These are phyloP conservation scores for Phaeosphaeria sp. DNA, from an alignment of 2,329 filamentous ascomycete genomes.

Conservation along the genomic window DNA sequence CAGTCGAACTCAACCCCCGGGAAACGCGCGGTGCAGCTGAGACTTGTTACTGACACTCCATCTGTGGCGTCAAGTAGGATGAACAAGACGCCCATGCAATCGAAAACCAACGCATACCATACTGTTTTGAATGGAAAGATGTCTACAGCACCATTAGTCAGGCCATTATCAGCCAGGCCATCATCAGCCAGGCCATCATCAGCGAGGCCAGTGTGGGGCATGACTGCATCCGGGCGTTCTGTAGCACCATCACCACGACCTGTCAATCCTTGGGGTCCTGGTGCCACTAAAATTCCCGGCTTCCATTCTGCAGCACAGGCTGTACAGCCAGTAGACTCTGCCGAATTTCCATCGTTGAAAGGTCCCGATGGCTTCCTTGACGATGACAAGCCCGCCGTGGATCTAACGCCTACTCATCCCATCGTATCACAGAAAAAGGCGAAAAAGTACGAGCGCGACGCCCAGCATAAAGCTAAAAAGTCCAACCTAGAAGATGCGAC, in stretches of 20 bases:
- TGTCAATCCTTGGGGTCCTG: neutral
- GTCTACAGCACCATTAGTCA: constrained; percentile 2
- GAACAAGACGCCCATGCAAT: neutral
- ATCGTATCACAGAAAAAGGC: constrained; percentile 30
- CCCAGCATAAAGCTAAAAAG: constrained; percentile 31
- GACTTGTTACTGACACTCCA: constrained; percentile 9
- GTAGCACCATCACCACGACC: neutral
- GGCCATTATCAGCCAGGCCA: too few relatives aligned
- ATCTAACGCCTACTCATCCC: constrained; percentile 1
- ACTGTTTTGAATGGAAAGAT: constrained; percentile 2
- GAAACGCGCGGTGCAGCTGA: constrained; percentile 12
- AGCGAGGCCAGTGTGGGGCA: constrained; percentile 7
- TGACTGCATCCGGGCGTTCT: neutral
- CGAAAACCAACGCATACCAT: constrained; percentile 3
- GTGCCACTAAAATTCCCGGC: constrained; percentile 1
- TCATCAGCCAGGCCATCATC: too few relatives aligned
- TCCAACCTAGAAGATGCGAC: neutral
- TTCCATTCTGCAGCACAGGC: constrained; percentile 2
- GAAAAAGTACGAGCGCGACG: constrained; percentile 28
- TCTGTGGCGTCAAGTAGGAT: neutral
- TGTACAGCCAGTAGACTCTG: constrained; percentile 1
- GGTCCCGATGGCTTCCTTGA: constrained; percentile 10
- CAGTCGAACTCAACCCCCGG: constrained; percentile 3
- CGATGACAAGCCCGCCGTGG: neutral
- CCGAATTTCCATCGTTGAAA: neutral